Conservation (phyloP, 2,329 filamentous ascomycete genomes). For the Pseudopyrenochaeta lycopersici region DNA sequence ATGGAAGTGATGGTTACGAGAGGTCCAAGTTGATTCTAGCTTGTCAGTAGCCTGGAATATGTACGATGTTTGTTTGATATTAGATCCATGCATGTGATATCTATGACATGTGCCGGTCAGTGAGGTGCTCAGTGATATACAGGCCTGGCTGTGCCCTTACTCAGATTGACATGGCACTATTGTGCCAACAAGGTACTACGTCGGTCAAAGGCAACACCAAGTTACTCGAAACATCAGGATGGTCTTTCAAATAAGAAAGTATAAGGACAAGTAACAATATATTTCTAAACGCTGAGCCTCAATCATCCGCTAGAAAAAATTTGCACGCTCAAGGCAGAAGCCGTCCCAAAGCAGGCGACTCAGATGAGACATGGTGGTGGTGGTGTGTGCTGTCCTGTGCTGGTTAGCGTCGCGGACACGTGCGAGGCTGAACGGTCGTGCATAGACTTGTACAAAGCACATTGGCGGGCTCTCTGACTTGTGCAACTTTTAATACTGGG, state of each 20-base stretch:
- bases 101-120: neutral
- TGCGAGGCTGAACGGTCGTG: conserved; percentile 1
- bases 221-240: neutral
- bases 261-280: neutral
- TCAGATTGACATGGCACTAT: too few species aligned
- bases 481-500: too few species aligned
- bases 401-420: conserved; percentile 2
- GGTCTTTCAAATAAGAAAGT: too few species aligned
- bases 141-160: neutral
- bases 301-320: conserved; percentile 1
- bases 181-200: too few species aligned
- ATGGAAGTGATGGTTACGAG: conserved; percentile 9
- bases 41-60: conserved; percentile 9
- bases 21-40: conserved; percentile 6
- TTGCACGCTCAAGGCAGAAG: conserved; percentile 6
- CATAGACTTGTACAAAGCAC: neutral
- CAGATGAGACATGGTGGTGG: neutral
- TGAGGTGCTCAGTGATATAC: neutral
- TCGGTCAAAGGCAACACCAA: too few species aligned
- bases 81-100: neutral
- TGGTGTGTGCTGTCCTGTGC: conserved; percentile 3
- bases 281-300: neutral
- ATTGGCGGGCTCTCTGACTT: too few species aligned
- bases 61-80: neutral
- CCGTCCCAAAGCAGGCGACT: conserved; percentile 2